These are phyloP conservation scores for Pulveroboletus sp. DNA, from an alignment of 768 basidiomycete species.

Conservation along the genomic window DNA sequence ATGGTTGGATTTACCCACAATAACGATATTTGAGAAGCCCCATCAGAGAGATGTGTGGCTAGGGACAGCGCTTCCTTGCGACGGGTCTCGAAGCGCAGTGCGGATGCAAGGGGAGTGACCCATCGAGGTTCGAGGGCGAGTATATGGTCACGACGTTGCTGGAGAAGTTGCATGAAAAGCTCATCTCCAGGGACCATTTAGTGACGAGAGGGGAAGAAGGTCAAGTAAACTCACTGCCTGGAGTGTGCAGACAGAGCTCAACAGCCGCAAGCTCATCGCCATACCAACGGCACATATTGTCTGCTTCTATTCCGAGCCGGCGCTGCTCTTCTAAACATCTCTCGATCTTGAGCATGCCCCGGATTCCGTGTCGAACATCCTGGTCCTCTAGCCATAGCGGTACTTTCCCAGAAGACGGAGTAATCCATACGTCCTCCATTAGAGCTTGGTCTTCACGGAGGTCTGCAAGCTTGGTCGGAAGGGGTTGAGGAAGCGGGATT, in stretches of 20 bases:
- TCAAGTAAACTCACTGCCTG: conserved; percentile 17
- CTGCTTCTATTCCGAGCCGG: no score
- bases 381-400: background rate
- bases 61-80: conserved; percentile 3
- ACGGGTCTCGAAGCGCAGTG: conserved; percentile 5
- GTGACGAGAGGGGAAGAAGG: no score
- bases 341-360: background rate
- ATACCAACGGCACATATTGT: background rate
- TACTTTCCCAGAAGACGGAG: background rate
- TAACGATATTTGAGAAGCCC: background rate
- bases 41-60: background rate
- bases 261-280: background rate
- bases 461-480: background rate
- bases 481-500: background rate
- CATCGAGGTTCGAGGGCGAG: background rate
- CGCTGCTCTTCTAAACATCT: background rate
- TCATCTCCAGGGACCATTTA: no score
- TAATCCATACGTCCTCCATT: background rate
- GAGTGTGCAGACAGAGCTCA: conserved; percentile 10
- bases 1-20: conserved; percentile 1
- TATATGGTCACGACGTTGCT: background rate
- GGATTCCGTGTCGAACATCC: background rate
- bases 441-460: background rate
- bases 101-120: conserved; percentile 16
- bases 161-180: background rate